Evolutionary conservation across 148 eudicot species (phyloP), one percentile per base, ranked within the genome.

Genomic region (Chenopodium suecicum): DNA sequence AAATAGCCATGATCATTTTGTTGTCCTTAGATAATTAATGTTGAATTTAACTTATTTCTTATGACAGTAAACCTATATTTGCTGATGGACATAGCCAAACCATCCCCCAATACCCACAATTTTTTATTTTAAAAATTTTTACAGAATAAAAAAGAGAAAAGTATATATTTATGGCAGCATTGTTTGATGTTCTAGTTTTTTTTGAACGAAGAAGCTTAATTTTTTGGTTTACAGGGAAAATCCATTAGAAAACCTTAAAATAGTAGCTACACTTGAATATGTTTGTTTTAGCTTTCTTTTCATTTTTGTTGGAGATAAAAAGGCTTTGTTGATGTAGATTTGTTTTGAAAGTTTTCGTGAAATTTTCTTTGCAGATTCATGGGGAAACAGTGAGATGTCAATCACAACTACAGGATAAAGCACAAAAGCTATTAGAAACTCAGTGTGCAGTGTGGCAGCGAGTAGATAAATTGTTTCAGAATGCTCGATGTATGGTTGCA

Each of bases 401-500:
- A 76, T 87, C 91, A 0, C 79, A 80, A 73, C 87, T 97, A 44
- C 98, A 94, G 82, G 93, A 89, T 50, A 97, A 92, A 83, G 94
- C 98, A 22, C 82, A 48, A 74, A 91, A 85, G 87, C 91, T 97
- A 78, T 87, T 97, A 48, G 94, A 92, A 85, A 79, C 85, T 74
- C 98, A 97, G 68, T 83, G 88, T 71, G 82, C 89, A 3, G 91
- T 94, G 69, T 97, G 99, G 99, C 95, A 90, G 75, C 85, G 83
- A 83, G 90, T 97, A 10, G 99, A 97, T 81, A 91, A 81, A 77
- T 81, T 92, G 79, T 97, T 97, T 82, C 99, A 97, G 83, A 91
- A 88, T 86, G 79, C 98, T 12, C 87, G 99, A 80, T 97, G 99
- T 86, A 92, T 92, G 94, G 86, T 97, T 70, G 79, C 98, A 44